phyloP scores from a whole-genome alignment of 139 green algal species.

The Chlamydomonas schloesseri region DNA sequence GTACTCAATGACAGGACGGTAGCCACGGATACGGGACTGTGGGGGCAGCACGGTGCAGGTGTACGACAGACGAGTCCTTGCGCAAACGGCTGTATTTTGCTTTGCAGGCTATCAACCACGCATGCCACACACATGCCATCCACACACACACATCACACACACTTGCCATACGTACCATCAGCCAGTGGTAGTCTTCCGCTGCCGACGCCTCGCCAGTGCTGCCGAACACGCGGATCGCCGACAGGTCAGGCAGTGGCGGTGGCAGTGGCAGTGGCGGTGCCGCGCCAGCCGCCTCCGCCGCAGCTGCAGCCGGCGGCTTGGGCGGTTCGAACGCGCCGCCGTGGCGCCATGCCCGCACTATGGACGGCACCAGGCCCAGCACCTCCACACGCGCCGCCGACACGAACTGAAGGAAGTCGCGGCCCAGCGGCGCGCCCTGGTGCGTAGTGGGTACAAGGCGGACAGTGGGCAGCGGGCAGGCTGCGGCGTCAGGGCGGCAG shows the following conservation, averaged over 20 bases:
- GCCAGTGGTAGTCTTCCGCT: slow-evolving; percentile 85
- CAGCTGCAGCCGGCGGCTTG: background rate
- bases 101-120: too few relatives aligned
- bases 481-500: too few relatives aligned
- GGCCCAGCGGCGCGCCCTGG: slow-evolving; percentile 76
- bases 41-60: background rate
- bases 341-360: slow-evolving; percentile 82
- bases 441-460: background rate
- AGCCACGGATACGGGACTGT: slow-evolving; percentile 58
- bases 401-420: slow-evolving; percentile 86
- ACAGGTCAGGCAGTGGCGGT: slow-evolving; percentile 51
- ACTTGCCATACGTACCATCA: slow-evolving; percentile 65
- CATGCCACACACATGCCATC: too few relatives aligned
- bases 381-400: slow-evolving; percentile 76
- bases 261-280: background rate
- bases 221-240: slow-evolving; percentile 73
- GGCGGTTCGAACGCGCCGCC: background rate
- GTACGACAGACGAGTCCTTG: too few relatives aligned
- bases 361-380: slow-evolving; percentile 91
- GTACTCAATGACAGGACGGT: slow-evolving; percentile 94
- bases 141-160: too few relatives aligned
- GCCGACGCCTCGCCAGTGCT: slow-evolving; percentile 81
- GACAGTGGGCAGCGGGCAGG: too few relatives aligned
- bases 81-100: too few relatives aligned
- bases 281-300: background rate